Percentiles rank a stretch among this genome's conserved stretches.
Conservation (phyloP, 495 filamentous ascomycete species). For the Hypomontagnella monticulosa region DNA sequence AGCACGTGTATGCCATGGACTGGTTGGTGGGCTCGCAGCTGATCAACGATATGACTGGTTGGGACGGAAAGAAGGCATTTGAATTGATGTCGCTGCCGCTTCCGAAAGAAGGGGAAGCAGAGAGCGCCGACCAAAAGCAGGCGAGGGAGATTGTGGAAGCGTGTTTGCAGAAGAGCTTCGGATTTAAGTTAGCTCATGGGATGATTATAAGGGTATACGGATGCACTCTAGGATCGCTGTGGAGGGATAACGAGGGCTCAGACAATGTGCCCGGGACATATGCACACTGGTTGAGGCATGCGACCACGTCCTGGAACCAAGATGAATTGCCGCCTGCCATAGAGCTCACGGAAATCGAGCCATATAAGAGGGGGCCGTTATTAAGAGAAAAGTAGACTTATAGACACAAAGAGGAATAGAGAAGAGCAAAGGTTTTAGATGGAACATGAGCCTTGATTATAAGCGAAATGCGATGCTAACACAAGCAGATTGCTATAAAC, state of each 20-base stretch:
- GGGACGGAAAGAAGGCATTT: constrained; percentile 60
- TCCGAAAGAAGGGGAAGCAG: constrained; percentile 54
- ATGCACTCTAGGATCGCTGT: constrained; percentile 57
- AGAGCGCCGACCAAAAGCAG: constrained; percentile 59
- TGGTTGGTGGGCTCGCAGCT: constrained; percentile 61
- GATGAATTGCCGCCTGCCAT: constrained; percentile 48
- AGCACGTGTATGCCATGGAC: constrained; percentile 60
- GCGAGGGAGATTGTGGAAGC: constrained; percentile 61
- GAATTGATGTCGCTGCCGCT: constrained; percentile 60
- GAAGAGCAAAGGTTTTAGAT: no score
- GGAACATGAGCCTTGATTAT: no score
- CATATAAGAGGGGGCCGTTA: constrained; percentile 53
- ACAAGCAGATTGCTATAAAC: no score
- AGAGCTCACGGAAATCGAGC: constrained; percentile 48
- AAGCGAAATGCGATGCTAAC: no score
- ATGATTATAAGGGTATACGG: constrained; percentile 57
- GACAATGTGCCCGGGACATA: constrained; percentile 57
- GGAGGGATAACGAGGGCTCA: constrained; percentile 57
- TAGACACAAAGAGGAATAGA: no score
- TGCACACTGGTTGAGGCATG: constrained; percentile 58
- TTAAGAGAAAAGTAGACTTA: constrained; percentile 30
- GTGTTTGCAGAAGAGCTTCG: constrained; percentile 58
- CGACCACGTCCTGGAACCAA: constrained; percentile 51
- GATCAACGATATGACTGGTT: constrained; percentile 60
- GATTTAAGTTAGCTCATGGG: constrained; percentile 64